A percentile compares a stretch with the other conserved stretches of the same genome.
Conservation (phyloP, 768 basidiomycete genomes). For the Mycena floridula region DNA sequence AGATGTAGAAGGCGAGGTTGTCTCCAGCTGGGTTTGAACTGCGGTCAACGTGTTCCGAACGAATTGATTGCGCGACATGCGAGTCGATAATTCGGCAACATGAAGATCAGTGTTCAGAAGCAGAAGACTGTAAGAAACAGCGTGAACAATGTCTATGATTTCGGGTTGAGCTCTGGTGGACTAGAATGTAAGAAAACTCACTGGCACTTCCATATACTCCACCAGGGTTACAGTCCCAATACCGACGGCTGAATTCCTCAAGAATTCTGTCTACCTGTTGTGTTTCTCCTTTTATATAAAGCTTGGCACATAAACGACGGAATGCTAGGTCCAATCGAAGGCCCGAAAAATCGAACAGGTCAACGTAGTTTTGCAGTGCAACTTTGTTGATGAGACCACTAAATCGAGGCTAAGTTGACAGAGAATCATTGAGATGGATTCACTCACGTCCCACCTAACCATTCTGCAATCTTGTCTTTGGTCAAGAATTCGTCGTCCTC, state of each 20-base stretch:
- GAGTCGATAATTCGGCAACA: conserved; percentile 79
- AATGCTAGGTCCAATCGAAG: conserved; percentile 86
- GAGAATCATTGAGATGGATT: conserved; percentile 3
- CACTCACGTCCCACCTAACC: conserved; percentile 88
- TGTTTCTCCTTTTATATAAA: conserved; percentile 92
- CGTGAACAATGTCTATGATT: conserved; percentile 81
- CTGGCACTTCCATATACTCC: conserved; percentile 81
- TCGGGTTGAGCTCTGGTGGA: neutral
- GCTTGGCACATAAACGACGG: conserved; percentile 85
- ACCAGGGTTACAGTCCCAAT: conserved; percentile 85
- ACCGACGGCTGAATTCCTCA: conserved; percentile 84
- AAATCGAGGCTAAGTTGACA: conserved; percentile 4
- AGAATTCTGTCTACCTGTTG: conserved; percentile 98
- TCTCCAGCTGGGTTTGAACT: conserved; percentile 73
- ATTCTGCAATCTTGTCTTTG: conserved; percentile 93
- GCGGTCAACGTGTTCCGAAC: conserved; percentile 86
- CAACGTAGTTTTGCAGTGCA: conserved; percentile 75
- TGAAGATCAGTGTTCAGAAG: conserved; percentile 97
- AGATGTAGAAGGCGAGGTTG: conserved; percentile 48
- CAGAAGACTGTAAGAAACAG: conserved; percentile 87
- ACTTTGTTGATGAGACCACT: conserved; percentile 75
- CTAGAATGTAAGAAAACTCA: conserved; percentile 30
- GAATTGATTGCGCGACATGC: conserved; percentile 92
- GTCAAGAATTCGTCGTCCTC: conserved; percentile 82
- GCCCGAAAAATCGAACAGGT: conserved; percentile 81